A percentile compares a stretch with the other conserved stretches of the same genome.
phyloP scores from a whole-genome alignment of 2,329 filamentous ascomycete genomes.

The Cercospora nicotianae region DNA sequence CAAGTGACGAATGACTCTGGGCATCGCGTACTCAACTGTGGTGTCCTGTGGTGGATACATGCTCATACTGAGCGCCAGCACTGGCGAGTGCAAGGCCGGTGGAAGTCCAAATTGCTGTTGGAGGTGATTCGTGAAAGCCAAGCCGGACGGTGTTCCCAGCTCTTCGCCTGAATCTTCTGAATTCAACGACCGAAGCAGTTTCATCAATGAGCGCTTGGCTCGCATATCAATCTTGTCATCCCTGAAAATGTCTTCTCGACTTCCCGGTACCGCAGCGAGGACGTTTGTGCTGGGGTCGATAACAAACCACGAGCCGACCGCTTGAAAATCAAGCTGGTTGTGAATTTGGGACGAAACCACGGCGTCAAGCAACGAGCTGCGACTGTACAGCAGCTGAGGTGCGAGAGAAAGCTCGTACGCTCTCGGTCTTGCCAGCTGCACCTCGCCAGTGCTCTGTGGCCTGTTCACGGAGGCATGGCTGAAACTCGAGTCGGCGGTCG shows the following conservation, averaged over 20 bases:
- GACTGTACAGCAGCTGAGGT: constrained; percentile 82
- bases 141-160: constrained; percentile 60
- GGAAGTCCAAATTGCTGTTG: constrained; percentile 58
- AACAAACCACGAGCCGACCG: constrained; percentile 90
- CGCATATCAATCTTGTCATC: constrained; percentile 73
- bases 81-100: constrained; percentile 62
- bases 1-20: constrained; percentile 74
- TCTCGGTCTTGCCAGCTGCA: constrained; percentile 60
- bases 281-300: constrained; percentile 45
- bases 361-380: constrained; percentile 72
- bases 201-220: constrained; percentile 85
- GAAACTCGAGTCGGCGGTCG: constrained; percentile 25
- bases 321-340: constrained; percentile 87
- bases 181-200: constrained; percentile 84
- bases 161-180: constrained; percentile 61
- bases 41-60: constrained; percentile 57
- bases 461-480: constrained; percentile 40
- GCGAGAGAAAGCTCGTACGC: constrained; percentile 81
- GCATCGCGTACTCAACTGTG: constrained; percentile 67
- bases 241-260: constrained; percentile 86
- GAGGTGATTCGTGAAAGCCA: constrained; percentile 61
- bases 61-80: constrained; percentile 72
- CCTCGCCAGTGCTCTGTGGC: constrained; percentile 25
- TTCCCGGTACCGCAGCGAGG: constrained; percentile 70
- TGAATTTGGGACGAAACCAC: constrained; percentile 89